phyloP scores from a whole-genome alignment of 1,139 yeast species.

The Suhomyces wounanorum region DNA sequence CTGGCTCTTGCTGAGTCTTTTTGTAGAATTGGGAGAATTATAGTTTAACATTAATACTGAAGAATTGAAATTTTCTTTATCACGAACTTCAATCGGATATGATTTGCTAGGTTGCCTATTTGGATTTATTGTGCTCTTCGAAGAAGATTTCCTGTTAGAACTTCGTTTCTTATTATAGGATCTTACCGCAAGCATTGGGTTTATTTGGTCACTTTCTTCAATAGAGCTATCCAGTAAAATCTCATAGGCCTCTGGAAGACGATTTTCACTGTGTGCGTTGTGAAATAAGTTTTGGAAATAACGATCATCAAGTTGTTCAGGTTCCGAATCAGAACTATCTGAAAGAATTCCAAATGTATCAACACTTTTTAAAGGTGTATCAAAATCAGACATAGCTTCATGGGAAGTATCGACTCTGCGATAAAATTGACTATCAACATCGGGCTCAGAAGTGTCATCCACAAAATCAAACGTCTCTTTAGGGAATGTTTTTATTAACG shows the following conservation, averaged over 20 bases:
- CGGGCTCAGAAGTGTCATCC: slow-evolving; percentile 14
- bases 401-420: slow-evolving; percentile 15
- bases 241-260: not conserved
- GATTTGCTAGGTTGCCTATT: not conserved
- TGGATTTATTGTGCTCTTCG: not conserved
- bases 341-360: slow-evolving; percentile 16
- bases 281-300: slow-evolving; percentile 5
- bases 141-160: not conserved
- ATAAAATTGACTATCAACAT: slow-evolving; percentile 10
- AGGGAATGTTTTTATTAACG: not conserved
- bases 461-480: slow-evolving; percentile 14
- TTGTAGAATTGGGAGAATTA: not conserved
- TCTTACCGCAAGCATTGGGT: slow-evolving; percentile 22
- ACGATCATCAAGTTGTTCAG: slow-evolving; percentile 2
- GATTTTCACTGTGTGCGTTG: not conserved
- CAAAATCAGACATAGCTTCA: slow-evolving; percentile 15
- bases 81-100: not conserved
- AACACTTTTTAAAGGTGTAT: slow-evolving; percentile 7
- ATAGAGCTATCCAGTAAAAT: slow-evolving; percentile 15
- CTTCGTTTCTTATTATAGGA: not conserved
- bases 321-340: slow-evolving; percentile 14
- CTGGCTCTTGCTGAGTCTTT: not conserved
- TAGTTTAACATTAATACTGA: not conserved
- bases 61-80: not conserved
- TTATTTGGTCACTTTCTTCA: slow-evolving; percentile 22